These are phyloP conservation scores for Mortierella alpina DNA, from an alignment of 192 early-diverging fungal genomes.

Conservation along the genomic window DNA sequence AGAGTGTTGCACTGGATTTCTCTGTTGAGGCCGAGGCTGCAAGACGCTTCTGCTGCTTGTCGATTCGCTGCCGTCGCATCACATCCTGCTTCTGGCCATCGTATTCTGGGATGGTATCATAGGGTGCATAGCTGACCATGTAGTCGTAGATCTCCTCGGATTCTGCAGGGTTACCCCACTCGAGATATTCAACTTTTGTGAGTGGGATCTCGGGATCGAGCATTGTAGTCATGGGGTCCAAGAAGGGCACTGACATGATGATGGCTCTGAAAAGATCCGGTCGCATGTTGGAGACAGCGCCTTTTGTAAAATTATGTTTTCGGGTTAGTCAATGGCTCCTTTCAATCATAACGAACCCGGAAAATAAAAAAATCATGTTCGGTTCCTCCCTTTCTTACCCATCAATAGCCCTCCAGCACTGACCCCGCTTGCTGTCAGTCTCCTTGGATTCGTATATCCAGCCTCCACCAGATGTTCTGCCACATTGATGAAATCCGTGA, in stretches of 20 bases:
- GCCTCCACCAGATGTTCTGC: slow-evolving; percentile 71
- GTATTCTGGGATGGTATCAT: slow-evolving; percentile 67
- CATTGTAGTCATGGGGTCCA: slow-evolving; percentile 91
- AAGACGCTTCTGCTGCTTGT: neutral
- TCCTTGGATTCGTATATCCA: slow-evolving; percentile 62
- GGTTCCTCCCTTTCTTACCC: slow-evolving; percentile 47
- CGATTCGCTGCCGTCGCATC: neutral
- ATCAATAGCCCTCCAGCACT: slow-evolving; percentile 85
- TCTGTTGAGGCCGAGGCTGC: neutral
- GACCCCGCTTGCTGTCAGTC: slow-evolving; percentile 74
- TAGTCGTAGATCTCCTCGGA: slow-evolving; percentile 63
- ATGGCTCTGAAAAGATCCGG: slow-evolving; percentile 82
- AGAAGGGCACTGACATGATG: slow-evolving; percentile 83
- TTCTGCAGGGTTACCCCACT: slow-evolving; percentile 80
- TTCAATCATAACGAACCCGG: neutral
- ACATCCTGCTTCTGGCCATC: neutral
- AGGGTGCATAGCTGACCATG: slow-evolving; percentile 74
- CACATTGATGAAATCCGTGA: slow-evolving; percentile 77
- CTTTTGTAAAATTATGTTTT: neutral
- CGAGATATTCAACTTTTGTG: slow-evolving; percentile 76
- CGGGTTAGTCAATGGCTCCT: neutral
- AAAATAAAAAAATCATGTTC: neutral
- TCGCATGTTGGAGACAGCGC: slow-evolving; percentile 56
- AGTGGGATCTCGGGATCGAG: slow-evolving; percentile 75
- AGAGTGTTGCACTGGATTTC: neutral